phyloP scores from a whole-genome alignment of 179 eudicot genomes.

The Corrigiola litoralis region DNA sequence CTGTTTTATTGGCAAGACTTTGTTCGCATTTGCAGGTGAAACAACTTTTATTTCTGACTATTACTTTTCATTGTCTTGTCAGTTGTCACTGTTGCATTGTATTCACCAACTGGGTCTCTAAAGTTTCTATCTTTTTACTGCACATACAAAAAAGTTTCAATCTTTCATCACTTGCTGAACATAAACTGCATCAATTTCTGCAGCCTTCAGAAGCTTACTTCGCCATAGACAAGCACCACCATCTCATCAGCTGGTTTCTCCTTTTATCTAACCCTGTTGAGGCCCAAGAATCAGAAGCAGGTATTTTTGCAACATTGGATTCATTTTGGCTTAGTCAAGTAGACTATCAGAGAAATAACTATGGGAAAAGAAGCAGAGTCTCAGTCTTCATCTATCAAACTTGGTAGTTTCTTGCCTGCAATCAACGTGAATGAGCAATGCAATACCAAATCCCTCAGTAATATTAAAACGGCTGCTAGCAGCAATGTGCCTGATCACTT shows the following conservation, averaged over 20 bases:
- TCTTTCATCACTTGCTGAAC: too few relatives aligned
- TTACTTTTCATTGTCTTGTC: background rate
- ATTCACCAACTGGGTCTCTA: slow-evolving; percentile 3
- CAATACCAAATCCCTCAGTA: background rate
- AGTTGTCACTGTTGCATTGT: slow-evolving; percentile 13
- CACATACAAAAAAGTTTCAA: too few relatives aligned
- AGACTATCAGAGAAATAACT: background rate
- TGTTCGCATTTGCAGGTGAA: background rate
- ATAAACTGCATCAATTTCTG: too few relatives aligned
- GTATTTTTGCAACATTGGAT: too few relatives aligned
- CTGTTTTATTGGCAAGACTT: too few relatives aligned
- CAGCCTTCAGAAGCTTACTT: too few relatives aligned
- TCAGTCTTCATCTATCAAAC: background rate
- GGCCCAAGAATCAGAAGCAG: too few relatives aligned
- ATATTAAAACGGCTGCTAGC: slow-evolving; percentile 31
- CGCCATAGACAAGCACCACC: too few relatives aligned
- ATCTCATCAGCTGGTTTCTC: too few relatives aligned
- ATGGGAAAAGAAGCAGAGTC: slow-evolving; percentile 8
- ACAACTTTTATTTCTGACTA: background rate
- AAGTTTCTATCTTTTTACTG: too few relatives aligned
- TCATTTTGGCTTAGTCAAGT: background rate
- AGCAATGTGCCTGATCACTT: slow-evolving; percentile 12
- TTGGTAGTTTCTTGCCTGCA: slow-evolving; percentile 1
- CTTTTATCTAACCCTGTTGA: too few relatives aligned
- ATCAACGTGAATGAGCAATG: background rate